Base-by-base conservation (phyloP, 192 early-diverging fungal genomes). In the Gigaspora rosea region DNA sequence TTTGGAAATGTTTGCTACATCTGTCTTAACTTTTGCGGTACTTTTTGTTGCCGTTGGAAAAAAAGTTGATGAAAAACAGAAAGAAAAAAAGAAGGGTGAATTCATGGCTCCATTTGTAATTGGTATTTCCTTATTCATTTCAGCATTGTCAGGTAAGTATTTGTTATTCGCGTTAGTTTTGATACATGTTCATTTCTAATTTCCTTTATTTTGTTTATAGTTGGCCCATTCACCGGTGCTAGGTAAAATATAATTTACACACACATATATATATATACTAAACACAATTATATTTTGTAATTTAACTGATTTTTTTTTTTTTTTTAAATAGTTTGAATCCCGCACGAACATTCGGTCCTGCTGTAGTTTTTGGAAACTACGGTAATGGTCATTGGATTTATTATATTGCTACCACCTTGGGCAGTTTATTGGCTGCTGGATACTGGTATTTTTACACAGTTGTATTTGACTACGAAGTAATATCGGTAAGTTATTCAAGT, bases 321-420 rank as follows among this genome's bases (percentile, higher is more conserved):
- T 0, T 16, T 16, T 16, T 0, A 54, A 56, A 56, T 48, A 84
- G 82, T 33, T 80, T 91, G 50, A 91, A 91, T 79, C 90, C 90
- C n/a, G 90, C 90, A n/a, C 78, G 90, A 64, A 85, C 83, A 57
- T 88, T 90, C 73, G 90, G 84, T 58, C 81, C 88, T n/a, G 80
- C 87, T 20, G 61, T 91, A 16, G 82, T 89, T 9, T 63, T 88
- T 16, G 84, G 81, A 8, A n/a, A 78, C 8, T 81, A 64, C 68
- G 88, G 84, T 81, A 71, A 67, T 20, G 58, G 79, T 65, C 88
- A 91, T 59, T 90, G 86, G 85, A 78, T 91, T 16, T 91, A 91
- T 80, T 90, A 88, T 86, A 67, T 88, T 27, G 84, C 85, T 27
- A 78, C 87, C 59, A 65, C 80, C 59, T 33, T 75, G 15, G 88